A percentile compares a stretch with the other conserved stretches of the same genome.
phyloP scores from a whole-genome alignment of 225 moss, liverwort and hornwort genomes.

The Rhytidiadelphus loreus region DNA sequence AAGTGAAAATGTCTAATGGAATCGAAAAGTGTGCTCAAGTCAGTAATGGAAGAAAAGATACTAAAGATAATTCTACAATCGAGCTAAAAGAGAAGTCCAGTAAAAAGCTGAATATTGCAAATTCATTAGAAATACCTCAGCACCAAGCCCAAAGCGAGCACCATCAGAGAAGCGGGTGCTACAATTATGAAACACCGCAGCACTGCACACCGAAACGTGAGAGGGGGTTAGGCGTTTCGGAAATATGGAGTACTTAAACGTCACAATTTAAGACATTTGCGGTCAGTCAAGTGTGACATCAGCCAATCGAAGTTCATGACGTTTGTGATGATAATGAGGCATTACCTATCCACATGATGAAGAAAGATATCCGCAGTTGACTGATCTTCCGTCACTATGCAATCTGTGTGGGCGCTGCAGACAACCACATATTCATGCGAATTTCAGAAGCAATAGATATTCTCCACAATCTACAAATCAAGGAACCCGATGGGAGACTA shows the following conservation, averaged over 20 bases:
- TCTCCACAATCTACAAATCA: background rate
- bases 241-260: background rate
- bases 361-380: slow-evolving; percentile 69
- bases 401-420: slow-evolving; percentile 92
- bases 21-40: background rate
- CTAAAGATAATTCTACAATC: background rate
- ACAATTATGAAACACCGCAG: slow-evolving; percentile 75
- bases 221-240: background rate
- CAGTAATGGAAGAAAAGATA: background rate
- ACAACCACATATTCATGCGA: background rate
- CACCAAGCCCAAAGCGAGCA: slow-evolving; percentile 94
- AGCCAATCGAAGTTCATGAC: background rate
- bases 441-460: background rate
- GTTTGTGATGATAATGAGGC: background rate
- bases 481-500: background rate
- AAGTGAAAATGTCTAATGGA: background rate
- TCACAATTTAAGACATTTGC: background rate
- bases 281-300: background rate
- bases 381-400: slow-evolving; percentile 73
- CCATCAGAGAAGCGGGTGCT: slow-evolving; percentile 93
- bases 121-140: slow-evolving; percentile 43
- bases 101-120: background rate
- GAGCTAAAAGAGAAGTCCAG: background rate
- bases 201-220: slow-evolving; percentile 35
- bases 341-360: slow-evolving; percentile 67